Conservation (phyloP, 306 rosid genomes). For the Lotus japonicus region DNA sequence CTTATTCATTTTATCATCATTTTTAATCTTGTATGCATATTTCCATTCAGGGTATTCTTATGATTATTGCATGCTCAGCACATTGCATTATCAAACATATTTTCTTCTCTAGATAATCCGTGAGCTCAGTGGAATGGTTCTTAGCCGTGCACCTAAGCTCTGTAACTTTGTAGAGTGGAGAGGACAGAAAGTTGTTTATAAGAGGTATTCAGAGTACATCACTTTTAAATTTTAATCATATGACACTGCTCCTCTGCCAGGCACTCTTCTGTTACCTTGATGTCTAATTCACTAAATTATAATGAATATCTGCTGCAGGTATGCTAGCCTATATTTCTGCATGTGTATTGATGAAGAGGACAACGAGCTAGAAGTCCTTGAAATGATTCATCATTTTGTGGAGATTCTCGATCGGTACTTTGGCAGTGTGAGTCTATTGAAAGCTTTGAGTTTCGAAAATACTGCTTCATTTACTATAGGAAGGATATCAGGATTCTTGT, state of each 20-base stretch:
- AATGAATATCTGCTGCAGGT: constrained; percentile 45
- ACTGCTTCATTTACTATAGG: background rate
- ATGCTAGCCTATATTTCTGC: constrained; percentile 93
- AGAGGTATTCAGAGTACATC: constrained; percentile 44
- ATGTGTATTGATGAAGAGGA: constrained; percentile 88
- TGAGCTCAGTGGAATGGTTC: constrained; percentile 84
- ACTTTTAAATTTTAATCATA: background rate
- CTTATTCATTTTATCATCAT: background rate
- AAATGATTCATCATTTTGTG: constrained; percentile 82
- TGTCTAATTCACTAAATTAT: background rate
- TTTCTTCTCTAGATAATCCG: constrained; percentile 46
- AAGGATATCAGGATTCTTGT: background rate
- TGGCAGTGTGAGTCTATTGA: constrained; percentile 66
- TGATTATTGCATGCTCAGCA: background rate
- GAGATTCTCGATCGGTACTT: constrained; percentile 93
- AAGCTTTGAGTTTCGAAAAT: constrained; percentile 13
- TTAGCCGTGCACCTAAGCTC: constrained; percentile 81
- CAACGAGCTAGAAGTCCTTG: constrained; percentile 83
- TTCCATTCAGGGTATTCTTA: background rate
- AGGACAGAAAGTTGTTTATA: constrained; percentile 88
- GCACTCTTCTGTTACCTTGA: background rate
- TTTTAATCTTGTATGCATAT: background rate
- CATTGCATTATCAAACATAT: background rate
- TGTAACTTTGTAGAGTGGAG: constrained; percentile 96
- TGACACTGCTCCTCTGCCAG: background rate